Conservation (phyloP, 2,329 filamentous ascomycete genomes). For the Apiospora sp. region DNA sequence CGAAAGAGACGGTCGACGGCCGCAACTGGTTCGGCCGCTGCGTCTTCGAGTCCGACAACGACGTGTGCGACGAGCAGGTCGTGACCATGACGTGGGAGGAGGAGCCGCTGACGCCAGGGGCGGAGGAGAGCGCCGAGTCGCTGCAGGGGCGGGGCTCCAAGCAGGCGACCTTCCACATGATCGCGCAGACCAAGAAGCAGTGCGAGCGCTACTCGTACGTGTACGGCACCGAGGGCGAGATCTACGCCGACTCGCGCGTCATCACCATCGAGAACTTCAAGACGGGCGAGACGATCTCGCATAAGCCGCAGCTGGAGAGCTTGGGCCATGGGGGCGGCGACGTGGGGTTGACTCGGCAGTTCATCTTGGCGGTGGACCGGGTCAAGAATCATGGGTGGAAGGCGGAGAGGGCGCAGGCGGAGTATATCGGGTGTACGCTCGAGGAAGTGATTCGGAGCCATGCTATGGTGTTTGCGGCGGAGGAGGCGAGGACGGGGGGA, state of each 20-base stretch:
- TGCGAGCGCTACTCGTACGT: slow-evolving; percentile 86
- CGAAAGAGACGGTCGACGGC: slow-evolving; percentile 54
- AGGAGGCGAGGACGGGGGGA: slow-evolving; percentile 78
- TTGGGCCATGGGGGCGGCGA: slow-evolving; percentile 80
- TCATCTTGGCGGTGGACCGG: slow-evolving; percentile 80
- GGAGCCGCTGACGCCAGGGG: slow-evolving; percentile 52
- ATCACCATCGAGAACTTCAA: slow-evolving; percentile 81
- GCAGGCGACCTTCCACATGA: slow-evolving; percentile 92
- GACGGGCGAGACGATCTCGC: slow-evolving; percentile 60
- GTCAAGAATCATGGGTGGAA: slow-evolving; percentile 76
- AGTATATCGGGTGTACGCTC: slow-evolving; percentile 81
- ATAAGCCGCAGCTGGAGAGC: slow-evolving; percentile 67
- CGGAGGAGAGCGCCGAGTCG: slow-evolving; percentile 31
- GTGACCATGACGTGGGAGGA: slow-evolving; percentile 91
- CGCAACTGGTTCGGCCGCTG: slow-evolving; percentile 91
- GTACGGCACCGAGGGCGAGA: slow-evolving; percentile 87
- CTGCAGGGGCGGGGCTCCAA: slow-evolving; percentile 70
- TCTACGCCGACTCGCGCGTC: slow-evolving; percentile 80
- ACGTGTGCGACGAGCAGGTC: slow-evolving; percentile 91
- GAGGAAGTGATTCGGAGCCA: slow-evolving; percentile 91
- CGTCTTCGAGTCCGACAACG: slow-evolving; percentile 91
- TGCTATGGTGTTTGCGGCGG: slow-evolving; percentile 91
- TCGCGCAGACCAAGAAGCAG: slow-evolving; percentile 85
- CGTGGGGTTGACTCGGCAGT: slow-evolving; percentile 80
- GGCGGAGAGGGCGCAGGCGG: slow-evolving; percentile 75